Evolutionary conservation across 352 stramenopile species (phyloP).

Genomic region (Salisapilia sapeloensis): DNA sequence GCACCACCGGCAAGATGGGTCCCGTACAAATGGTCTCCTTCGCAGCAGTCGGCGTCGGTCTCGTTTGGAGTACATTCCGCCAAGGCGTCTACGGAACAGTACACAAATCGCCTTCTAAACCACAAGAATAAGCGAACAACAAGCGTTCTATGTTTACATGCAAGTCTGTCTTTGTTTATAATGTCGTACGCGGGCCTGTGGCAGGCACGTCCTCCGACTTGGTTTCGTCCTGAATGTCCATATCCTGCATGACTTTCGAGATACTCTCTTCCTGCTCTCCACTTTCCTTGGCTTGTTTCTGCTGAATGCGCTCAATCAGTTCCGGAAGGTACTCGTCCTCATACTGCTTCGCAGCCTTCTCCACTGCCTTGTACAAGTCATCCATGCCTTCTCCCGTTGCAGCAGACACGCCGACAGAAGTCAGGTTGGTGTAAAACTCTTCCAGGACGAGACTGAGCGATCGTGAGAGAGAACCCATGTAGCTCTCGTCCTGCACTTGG

Average conservation of each 20-base stretch:
- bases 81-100: no score
- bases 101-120: no score
- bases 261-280: constrained; percentile 32
- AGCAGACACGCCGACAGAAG: constrained; percentile 87
- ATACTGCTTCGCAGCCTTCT: constrained; percentile 75
- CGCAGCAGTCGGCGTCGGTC: no score
- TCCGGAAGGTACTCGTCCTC: constrained; percentile 79
- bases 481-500: constrained; percentile 75
- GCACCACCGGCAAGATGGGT: no score
- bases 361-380: constrained; percentile 85
- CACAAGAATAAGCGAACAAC: no score
- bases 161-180: no score
- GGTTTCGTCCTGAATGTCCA: constrained; percentile 49
- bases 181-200: no score
- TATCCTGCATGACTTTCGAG: constrained; percentile 61
- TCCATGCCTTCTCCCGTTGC: constrained; percentile 91
- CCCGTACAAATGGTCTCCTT: no score
- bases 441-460: constrained; percentile 80
- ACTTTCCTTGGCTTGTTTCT: constrained; percentile 28
- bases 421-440: constrained; percentile 91
- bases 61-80: no score
- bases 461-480: constrained; percentile 85
- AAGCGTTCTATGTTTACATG: no score
- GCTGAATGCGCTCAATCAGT: constrained; percentile 42
- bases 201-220: no score